A percentile compares a stretch with the other conserved stretches of the same genome.
These are phyloP conservation scores for Fusarium sulawesiense DNA, from an alignment of 2,329 filamentous ascomycete species.

Conservation along the genomic window DNA sequence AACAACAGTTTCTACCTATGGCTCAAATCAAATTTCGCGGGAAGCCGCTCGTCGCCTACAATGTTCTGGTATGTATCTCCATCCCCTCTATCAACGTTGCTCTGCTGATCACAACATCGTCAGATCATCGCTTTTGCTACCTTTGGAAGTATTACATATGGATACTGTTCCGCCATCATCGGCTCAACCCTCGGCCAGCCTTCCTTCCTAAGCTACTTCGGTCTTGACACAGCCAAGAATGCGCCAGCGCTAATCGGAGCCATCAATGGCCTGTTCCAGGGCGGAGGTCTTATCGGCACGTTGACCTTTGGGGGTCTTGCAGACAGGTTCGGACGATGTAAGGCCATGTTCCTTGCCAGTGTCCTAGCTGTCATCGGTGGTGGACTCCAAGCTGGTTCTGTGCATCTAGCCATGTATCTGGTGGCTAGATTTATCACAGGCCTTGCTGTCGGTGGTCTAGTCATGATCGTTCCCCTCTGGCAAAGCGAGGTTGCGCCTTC, in stretches of 20 bases:
- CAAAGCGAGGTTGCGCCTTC: background rate
- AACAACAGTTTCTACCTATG: background rate
- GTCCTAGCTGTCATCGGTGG: background rate
- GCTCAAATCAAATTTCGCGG: background rate
- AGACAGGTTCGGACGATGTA: background rate
- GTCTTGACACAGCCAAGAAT: background rate
- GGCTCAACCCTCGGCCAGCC: background rate
- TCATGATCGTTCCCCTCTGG: constrained; percentile 1
- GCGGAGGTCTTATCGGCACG: background rate
- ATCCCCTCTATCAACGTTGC: rapidly evolving
- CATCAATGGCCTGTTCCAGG: background rate
- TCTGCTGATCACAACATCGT: rapidly evolving
- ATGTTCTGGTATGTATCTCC: background rate
- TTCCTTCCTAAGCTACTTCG: constrained; percentile 1
- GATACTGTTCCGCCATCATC: constrained; percentile 4
- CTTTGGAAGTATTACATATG: constrained; percentile 1
- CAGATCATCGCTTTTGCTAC: constrained; percentile 2
- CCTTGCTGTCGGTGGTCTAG: background rate
- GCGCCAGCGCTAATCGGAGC: background rate
- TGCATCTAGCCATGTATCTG: background rate
- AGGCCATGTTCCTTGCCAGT: background rate
- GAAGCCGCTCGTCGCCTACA: background rate
- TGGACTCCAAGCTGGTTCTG: background rate
- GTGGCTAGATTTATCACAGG: background rate
- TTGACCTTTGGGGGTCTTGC: background rate